These are phyloP conservation scores for Phytophthora capsici DNA, from an alignment of 352 stramenopile genomes.

Conservation along the genomic window DNA sequence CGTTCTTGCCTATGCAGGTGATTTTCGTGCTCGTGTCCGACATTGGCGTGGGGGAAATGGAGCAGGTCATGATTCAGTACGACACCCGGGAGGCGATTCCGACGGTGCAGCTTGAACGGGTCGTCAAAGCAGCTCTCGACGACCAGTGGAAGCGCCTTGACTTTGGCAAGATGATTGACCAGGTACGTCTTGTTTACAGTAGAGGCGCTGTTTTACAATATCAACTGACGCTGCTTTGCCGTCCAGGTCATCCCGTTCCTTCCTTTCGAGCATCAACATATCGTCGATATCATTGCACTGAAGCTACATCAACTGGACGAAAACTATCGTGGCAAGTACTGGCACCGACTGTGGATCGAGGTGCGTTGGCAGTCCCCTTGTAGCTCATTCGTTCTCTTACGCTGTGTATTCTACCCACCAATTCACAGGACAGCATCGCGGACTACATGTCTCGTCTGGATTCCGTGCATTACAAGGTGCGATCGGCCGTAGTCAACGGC, in stretches of 20 bases:
- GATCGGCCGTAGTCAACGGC: conserved; percentile 55
- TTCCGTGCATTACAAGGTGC: conserved; percentile 79
- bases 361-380: conserved; percentile 33
- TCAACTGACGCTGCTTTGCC: not conserved
- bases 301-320: conserved; percentile 81
- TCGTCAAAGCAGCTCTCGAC: conserved; percentile 82
- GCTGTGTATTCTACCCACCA: too few species aligned
- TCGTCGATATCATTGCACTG: conserved; percentile 79
- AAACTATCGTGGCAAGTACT: conserved; percentile 80
- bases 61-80: conserved; percentile 86
- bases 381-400: not conserved
- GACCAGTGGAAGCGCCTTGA: conserved; percentile 88
- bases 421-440: conserved; percentile 49
- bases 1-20: conserved; percentile 45
- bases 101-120: conserved; percentile 61
- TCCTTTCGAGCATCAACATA: conserved; percentile 85
- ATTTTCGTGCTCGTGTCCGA: conserved; percentile 92
- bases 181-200: conserved; percentile 40
- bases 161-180: conserved; percentile 91
- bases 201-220: too few species aligned
- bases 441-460: conserved; percentile 76
- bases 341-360: conserved; percentile 78
- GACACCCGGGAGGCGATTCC: conserved; percentile 74
- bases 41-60: conserved; percentile 86
- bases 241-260: conserved; percentile 87